phyloP scores from a whole-genome alignment of 768 basidiomycete species.

The Psilocybe tampanensis region DNA sequence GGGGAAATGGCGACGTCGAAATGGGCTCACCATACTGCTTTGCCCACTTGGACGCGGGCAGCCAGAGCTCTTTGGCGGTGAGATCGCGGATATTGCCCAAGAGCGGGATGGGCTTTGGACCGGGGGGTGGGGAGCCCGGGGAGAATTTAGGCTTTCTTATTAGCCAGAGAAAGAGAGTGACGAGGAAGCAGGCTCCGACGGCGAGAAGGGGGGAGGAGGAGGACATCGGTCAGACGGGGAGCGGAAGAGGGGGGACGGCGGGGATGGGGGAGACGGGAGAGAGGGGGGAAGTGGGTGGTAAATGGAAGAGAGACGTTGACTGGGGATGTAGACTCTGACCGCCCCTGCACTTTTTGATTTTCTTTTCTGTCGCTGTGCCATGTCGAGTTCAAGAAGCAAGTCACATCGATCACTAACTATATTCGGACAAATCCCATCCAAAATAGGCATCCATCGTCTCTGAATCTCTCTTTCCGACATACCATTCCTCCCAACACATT shows the following conservation, averaged over 20 bases:
- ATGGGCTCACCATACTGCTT: conserved; percentile 53
- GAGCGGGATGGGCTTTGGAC: conserved; percentile 65
- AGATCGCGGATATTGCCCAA: conserved; percentile 68
- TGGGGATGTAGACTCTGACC: conserved; percentile 3
- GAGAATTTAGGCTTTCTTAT: conserved; percentile 46
- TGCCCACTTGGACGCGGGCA: conserved; percentile 62
- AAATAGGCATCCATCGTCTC: conserved; percentile 1
- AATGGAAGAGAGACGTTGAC: conserved; percentile 8
- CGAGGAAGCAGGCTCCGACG: conserved; percentile 38
- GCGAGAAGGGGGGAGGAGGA: conserved; percentile 23
- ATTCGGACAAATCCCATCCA: conserved; percentile 2
- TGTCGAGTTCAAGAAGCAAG: conserved; percentile 10
- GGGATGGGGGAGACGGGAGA: conserved; percentile 24
- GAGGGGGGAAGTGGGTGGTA: conserved; percentile 8
- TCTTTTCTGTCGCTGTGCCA: conserved; percentile 9
- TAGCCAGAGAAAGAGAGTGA: conserved; percentile 42
- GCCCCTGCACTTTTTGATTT: background rate
- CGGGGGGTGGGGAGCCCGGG: conserved; percentile 56
- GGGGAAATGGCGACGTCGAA: background rate
- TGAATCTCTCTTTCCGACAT: background rate
- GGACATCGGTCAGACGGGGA: background rate
- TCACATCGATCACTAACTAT: conserved; percentile 5
- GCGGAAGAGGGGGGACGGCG: too few species aligned
- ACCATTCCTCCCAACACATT: background rate
- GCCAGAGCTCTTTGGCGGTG: conserved; percentile 63